Evolutionary conservation across 2,329 filamentous ascomycete genomes (phyloP), one percentile per base, ranked within the genome.

Genomic region (Amesomyces nigricolor): DNA sequence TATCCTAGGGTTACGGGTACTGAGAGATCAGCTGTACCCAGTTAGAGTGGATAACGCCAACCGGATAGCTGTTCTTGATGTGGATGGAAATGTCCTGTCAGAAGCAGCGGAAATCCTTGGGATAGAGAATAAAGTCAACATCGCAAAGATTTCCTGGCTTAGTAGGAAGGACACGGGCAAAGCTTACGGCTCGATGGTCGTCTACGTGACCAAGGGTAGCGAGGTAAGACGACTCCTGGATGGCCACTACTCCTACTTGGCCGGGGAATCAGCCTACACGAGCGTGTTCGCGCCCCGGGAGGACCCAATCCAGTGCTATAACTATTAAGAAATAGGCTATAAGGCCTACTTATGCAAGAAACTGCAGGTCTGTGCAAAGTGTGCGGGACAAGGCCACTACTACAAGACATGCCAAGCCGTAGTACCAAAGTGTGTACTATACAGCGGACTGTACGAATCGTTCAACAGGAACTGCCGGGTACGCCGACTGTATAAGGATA

Each of bases 201-300:
- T 51, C 22, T 51, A 51, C 13, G 26, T 51, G 14, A 51, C 39
- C 14, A 51, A 51, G 38, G 39, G 19, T 19, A 44, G 48, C 39
- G 48, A 51, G 13, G 48, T 38, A 13, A 51, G 22, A 30, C 38
- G 48, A 17, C 48, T 51, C 29, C 22, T 44, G 35, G 39, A 51
- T 35, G 39, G 26, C 4, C 38, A 35, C 5, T 51, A 43, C 48
- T 51, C 37, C 39, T 16, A 51, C 29, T 13, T 43, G 16, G 38
- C 19, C 13, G 48, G 48, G 37, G 48, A 51, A 37, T 51, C 39
- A n/a, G 48, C 38, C 38, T 51, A 51, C n/a, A 51, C 48, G 39
- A 17, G 19, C 2, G 48, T 44, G 19, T 51, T 51, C 13, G 39
- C 38, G 22, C 48, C 38, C 26, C 39, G 48, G 42, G 42, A 44